Evolutionary conservation across 2,329 filamentous ascomycete genomes (phyloP), one percentile per base, ranked within the genome.

Genomic region (Amylocarpus encephaloides): DNA sequence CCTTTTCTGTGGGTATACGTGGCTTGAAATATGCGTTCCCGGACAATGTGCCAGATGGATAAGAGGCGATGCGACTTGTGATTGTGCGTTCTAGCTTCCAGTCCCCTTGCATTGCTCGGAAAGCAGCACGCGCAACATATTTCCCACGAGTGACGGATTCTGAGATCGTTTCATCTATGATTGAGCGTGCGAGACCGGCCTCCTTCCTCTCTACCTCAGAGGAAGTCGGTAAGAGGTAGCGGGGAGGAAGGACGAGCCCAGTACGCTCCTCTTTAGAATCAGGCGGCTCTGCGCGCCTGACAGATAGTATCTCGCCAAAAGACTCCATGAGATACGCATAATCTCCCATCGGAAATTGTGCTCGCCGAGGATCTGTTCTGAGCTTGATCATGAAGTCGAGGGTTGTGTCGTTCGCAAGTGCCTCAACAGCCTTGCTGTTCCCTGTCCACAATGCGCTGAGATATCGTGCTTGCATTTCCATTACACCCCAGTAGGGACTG

Each of bases 261-360:
- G 6, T 64, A 59, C 3, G 71, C 26, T 66, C 68, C 52, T 13
- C 67, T 5, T 9, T 30, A 68, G 0, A 67, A 61, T n/a, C 57
- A 63, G 13, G 57, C 63, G 29, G 69, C 38, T 62, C 59, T 30
- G 47, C 61, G 2, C 74, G 69, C 12, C 57, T 33, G 7, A 89
- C 71, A 0, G 70, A 73, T 2, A 88, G 70, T 0, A 80, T 77
- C 2, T 73, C 65, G 11, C 82, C 73, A 51, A 91, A 81, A 11
- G 85, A 79, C 57, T 89, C 82, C 74, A 92, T 83, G 11, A 92
- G 68, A 53, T 82, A 91, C 6, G 81, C 68, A 64, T 91, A 92
- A 66, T 94, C 88, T 9, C 83, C 83, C 83, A 92, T 91, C 34
- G 87, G 88, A 59, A 90, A 93, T 59, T 93, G 88, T 1, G 75